phyloP scores from a whole-genome alignment of 108 stramenopile genomes.

The Skeletonema potamos region DNA sequence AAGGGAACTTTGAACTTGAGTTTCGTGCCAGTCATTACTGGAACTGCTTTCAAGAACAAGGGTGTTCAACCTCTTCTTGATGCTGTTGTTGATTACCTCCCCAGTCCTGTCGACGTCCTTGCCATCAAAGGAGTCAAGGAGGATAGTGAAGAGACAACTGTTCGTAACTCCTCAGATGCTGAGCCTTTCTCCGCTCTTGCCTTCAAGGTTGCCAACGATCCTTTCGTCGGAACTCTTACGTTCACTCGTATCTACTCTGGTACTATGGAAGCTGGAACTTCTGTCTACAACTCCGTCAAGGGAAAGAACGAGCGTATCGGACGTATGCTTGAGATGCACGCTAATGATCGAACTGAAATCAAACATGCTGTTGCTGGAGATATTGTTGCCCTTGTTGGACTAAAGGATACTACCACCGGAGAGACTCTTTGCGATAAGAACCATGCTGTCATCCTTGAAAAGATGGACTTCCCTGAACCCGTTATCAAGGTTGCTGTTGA shows the following conservation, averaged over 20 bases:
- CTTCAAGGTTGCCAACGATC: conserved; percentile 99
- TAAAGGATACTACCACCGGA: conserved; percentile 97
- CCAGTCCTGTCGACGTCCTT: conserved; percentile 94
- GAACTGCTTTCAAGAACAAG: conserved; percentile 98
- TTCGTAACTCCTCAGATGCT: conserved; percentile 82
- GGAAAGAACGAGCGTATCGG: conserved; percentile 97
- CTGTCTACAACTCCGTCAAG: conserved; percentile 97
- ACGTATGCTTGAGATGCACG: conserved; percentile 97
- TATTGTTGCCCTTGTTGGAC: conserved; percentile 93
- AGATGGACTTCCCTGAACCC: conserved; percentile 99
- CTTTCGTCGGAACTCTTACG: conserved; percentile 91
- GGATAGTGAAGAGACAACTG: conserved; percentile 60
- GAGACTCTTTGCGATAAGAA: conserved; percentile 92
- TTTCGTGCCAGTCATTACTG: conserved; percentile 94
- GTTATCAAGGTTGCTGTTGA: conserved; percentile 99
- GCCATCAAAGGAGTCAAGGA: conserved; percentile 90
- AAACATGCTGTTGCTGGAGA: conserved; percentile 94
- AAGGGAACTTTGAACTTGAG: conserved; percentile 85
- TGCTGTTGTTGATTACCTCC: conserved; percentile 97
- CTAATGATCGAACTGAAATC: conserved; percentile 94
- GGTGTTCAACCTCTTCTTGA: conserved; percentile 98
- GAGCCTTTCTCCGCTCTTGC: conserved; percentile 92
- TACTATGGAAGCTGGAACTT: conserved; percentile 85
- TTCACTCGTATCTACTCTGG: conserved; percentile 98
- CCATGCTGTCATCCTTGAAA: conserved; percentile 87